Conservation (phyloP, 805 yeast species). For the Kluyveromyces wickerhamii region DNA sequence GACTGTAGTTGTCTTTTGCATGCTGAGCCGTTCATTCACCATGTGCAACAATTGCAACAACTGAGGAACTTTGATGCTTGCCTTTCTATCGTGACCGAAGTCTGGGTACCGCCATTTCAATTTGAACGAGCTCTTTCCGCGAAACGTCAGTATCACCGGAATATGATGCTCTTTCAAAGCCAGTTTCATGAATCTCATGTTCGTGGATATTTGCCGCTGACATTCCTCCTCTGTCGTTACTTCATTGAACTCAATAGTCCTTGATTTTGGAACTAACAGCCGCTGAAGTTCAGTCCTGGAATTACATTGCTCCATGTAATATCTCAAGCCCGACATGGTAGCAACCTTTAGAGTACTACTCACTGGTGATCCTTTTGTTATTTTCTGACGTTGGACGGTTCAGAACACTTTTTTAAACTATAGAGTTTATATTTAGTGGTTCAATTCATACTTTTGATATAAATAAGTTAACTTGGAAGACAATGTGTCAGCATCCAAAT, state of each 20-base stretch:
- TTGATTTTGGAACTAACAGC: conserved; percentile 12
- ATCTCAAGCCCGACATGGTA: conserved; percentile 7
- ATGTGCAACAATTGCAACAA: conserved; percentile 11
- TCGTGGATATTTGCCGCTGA: conserved; percentile 5
- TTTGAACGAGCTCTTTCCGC: background rate
- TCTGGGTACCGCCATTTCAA: conserved; percentile 4
- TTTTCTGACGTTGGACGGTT: too few species aligned
- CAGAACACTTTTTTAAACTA: too few species aligned
- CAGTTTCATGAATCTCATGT: conserved; percentile 2
- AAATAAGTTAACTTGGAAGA: conserved; percentile 47
- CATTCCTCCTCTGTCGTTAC: conserved; percentile 1
- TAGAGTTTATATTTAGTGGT: too few species aligned
- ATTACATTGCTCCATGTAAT: conserved; percentile 7
- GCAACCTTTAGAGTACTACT: too few species aligned
- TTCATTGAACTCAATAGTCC: conserved; percentile 7
- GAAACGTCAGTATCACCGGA: conserved; percentile 1
- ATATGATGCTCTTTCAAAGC: conserved; percentile 4
- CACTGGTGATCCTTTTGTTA: too few species aligned
- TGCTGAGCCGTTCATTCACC: conserved; percentile 5
- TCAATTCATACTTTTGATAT: conserved; percentile 17
- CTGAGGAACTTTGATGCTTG: conserved; percentile 1
- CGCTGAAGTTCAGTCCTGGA: conserved; percentile 1
- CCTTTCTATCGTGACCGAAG: background rate
- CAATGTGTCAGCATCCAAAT: conserved; percentile 63
- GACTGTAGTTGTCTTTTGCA: conserved; percentile 10